Evolutionary conservation across 352 stramenopile genomes (phyloP).

Genomic region (Globisporangium nagaii): DNA sequence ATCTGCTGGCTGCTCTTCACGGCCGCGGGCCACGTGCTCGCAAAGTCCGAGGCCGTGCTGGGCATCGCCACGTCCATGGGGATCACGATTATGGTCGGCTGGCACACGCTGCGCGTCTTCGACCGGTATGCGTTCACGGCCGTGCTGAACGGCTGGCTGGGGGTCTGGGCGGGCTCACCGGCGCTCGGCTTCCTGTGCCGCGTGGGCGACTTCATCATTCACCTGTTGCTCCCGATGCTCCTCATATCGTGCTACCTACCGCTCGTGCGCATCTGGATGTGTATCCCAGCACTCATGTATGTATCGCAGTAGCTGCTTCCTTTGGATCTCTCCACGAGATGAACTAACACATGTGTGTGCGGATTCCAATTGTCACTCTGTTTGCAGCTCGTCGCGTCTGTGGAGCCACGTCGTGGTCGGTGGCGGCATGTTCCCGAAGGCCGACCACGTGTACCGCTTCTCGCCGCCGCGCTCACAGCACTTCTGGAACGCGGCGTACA

Average conservation of each 20-base stretch:
- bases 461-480: slow-evolving; percentile 59
- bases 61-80: slow-evolving; percentile 76
- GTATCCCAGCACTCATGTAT: slow-evolving; percentile 61
- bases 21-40: slow-evolving; percentile 36
- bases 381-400: slow-evolving; percentile 55
- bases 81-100: slow-evolving; percentile 83
- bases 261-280: slow-evolving; percentile 80
- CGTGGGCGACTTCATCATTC: slow-evolving; percentile 55
- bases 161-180: slow-evolving; percentile 66
- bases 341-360: neutral
- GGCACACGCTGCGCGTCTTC: slow-evolving; percentile 79
- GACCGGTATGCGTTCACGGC: slow-evolving; percentile 74
- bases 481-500: slow-evolving; percentile 78
- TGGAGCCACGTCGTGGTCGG: slow-evolving; percentile 74
- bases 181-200: slow-evolving; percentile 54
- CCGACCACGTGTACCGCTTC: slow-evolving; percentile 77
- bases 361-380: too few relatives aligned
- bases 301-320: slow-evolving; percentile 9
- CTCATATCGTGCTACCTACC: slow-evolving; percentile 73
- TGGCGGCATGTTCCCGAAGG: slow-evolving; percentile 62
- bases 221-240: slow-evolving; percentile 66
- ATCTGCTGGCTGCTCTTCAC: slow-evolving; percentile 75
- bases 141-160: slow-evolving; percentile 67
- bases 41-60: slow-evolving; percentile 44
- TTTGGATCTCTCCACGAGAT: neutral